Evolutionary conservation across 2,329 filamentous ascomycete species (phyloP).

Genomic region (Diaporthe citrichinensis): DNA sequence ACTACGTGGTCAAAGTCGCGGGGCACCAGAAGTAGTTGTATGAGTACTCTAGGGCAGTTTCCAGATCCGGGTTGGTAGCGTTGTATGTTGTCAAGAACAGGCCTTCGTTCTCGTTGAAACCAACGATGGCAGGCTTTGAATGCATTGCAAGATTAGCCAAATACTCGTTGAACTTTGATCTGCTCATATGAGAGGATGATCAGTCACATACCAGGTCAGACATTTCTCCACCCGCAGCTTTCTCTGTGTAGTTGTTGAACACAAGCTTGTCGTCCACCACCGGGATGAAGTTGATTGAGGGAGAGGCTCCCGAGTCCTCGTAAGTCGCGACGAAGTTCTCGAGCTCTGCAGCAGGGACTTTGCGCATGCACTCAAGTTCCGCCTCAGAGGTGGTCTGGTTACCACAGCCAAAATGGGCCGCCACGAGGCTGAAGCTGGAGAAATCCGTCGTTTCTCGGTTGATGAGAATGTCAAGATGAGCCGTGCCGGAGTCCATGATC

Average conservation of each 20-base stretch:
- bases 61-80: constrained; percentile 41
- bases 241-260: constrained; percentile 51
- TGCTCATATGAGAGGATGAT: neutral
- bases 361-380: constrained; percentile 56
- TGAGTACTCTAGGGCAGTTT: constrained; percentile 38
- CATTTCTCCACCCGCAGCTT: constrained; percentile 46
- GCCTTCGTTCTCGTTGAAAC: constrained; percentile 46
- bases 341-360: constrained; percentile 51
- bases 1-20: constrained; percentile 34
- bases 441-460: constrained; percentile 39
- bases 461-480: constrained; percentile 40
- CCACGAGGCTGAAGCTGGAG: constrained; percentile 56
- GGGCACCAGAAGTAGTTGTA: constrained; percentile 47
- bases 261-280: constrained; percentile 50
- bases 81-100: constrained; percentile 43
- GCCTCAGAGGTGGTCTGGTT: constrained; percentile 50
- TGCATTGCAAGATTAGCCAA: neutral
- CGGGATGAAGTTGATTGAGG: constrained; percentile 50
- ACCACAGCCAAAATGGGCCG: constrained; percentile 53
- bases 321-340: constrained; percentile 50
- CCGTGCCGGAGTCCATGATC: constrained; percentile 56
- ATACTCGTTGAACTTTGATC: neutral
- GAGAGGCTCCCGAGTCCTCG: constrained; percentile 46
- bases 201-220: constrained; percentile 46
- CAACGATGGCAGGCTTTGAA: constrained; percentile 45